Evolutionary conservation across 2,329 filamentous ascomycete genomes (phyloP), one percentile per base, ranked within the genome.

Genomic region (Penicillium sp.): DNA sequence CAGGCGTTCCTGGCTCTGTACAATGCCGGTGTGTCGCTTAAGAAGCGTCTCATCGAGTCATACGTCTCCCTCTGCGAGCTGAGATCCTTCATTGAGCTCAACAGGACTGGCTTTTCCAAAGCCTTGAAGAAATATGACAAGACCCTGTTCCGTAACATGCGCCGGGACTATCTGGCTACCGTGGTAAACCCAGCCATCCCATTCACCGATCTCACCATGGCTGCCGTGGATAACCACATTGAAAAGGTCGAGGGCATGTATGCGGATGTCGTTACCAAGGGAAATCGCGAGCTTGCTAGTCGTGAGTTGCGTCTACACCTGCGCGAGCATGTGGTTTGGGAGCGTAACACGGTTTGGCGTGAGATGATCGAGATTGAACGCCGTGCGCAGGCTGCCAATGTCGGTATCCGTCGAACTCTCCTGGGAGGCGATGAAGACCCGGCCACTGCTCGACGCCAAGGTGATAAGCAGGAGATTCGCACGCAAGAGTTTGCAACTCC

Each of bases 61-160:
- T 99, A 97, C 74, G 95, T 99, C 50, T 91, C 92, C 67, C 83
- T 98, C 19, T 97, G 94, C 80, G 95, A 97, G 77, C 86, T 99
- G 72, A 96, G 97, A 75, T 98, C 94, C 1, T 99, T 93, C 73
- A 89, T 93, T 59, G 94, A 98, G 80, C 87, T 99, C 65, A 99
- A 99, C 83, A 91, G 91, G 79, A 99, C 95, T 0, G 95, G 95
- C 13, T 99, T 99, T 80, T 88, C 89, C 72, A 99, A 99, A 79
- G 93, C 96, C 0, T 81, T 98, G 68, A 99, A 99, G 81, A 99
- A 99, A 78, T 99, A 95, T 73, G 95, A 99, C 84, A 99, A 99
- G 83, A 98, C 91, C 60, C 81, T 97, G 61, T 90, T 97, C 77
- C 89, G 89, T 67, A 89, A 89, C 70, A 82, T 98, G 59, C 93